A percentile compares a stretch with the other conserved stretches of the same genome.
phyloP scores from a whole-genome alignment of 2,329 filamentous ascomycete genomes.

The Ophiostoma piceae region DNA sequence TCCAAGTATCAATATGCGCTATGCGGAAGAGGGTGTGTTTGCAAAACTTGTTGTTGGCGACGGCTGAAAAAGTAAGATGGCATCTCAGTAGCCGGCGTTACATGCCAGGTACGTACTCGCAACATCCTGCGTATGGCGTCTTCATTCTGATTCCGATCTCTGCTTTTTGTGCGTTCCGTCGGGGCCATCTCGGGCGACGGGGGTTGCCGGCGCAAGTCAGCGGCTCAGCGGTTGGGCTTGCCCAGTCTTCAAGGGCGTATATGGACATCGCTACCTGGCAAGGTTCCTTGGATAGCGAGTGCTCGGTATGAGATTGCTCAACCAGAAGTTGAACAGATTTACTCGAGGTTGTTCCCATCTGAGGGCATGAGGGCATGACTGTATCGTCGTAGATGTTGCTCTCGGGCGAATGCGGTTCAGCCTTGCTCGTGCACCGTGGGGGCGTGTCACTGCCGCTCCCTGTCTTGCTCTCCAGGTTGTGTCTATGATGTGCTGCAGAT shows the following conservation, averaged over 20 bases:
- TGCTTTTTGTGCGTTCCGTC: not conserved
- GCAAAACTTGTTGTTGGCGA: not conserved
- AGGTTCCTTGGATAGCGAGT: not conserved
- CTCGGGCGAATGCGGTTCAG: not conserved
- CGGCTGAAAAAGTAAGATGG: not conserved
- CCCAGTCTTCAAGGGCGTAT: not conserved
- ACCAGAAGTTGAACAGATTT: not conserved
- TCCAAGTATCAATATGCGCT: not conserved
- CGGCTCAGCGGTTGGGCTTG: not conserved
- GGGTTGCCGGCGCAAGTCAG: not conserved
- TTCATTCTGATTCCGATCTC: not conserved
- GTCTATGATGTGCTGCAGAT: not conserved
- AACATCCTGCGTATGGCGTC: not conserved
- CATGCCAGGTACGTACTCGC: not conserved
- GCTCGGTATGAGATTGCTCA: not conserved
- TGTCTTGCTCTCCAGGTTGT: not conserved
- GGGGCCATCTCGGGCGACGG: not conserved
- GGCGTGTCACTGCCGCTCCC: not conserved
- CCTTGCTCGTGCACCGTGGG: not conserved
- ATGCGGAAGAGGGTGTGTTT: not conserved
- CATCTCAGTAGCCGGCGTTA: not conserved
- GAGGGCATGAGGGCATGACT: too few species aligned
- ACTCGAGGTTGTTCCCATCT: not conserved
- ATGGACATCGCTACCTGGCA: not conserved
- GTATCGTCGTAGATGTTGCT: not conserved